These are phyloP conservation scores for Talaromyces sp. DNA, from an alignment of 2,329 filamentous ascomycete genomes.

Conservation along the genomic window DNA sequence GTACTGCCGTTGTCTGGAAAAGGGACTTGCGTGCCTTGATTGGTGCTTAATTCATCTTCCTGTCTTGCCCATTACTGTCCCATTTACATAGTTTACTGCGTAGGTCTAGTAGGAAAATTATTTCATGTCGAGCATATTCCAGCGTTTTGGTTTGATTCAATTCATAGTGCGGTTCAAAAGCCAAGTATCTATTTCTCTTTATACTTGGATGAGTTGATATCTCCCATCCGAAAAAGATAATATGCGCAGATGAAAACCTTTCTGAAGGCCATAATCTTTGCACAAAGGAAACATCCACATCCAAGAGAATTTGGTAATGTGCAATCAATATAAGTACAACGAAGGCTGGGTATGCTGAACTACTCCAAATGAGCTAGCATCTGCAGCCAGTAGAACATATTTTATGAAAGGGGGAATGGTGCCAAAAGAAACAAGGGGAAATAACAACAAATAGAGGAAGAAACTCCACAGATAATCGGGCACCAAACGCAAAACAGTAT, in stretches of 20 bases:
- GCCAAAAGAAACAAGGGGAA: slow-evolving; percentile 4
- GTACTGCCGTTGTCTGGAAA: slow-evolving; percentile 30
- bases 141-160: not conserved
- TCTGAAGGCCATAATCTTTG: not conserved
- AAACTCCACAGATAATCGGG: not conserved
- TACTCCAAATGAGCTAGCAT: slow-evolving; percentile 14
- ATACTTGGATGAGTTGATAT: not conserved
- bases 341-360: slow-evolving; percentile 23
- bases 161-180: not conserved
- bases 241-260: not conserved
- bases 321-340: slow-evolving; percentile 34
- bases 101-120: too few species aligned
- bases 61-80: slow-evolving; percentile 8
- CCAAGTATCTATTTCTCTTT: not conserved
- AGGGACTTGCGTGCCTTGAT: slow-evolving; percentile 26
- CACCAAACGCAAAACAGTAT: slow-evolving; percentile 9
- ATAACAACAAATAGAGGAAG: slow-evolving; percentile 4
- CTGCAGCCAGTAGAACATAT: slow-evolving; percentile 18
- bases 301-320: slow-evolving; percentile 17
- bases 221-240: not conserved
- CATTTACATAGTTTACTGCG: not conserved
- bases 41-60: slow-evolving; percentile 29
- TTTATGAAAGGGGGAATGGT: slow-evolving; percentile 15
- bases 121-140: too few species aligned
- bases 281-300: slow-evolving; percentile 2